A percentile compares a stretch with the other conserved stretches of the same genome.
Evolutionary conservation across 1,284 basidiomycete genomes (phyloP).

Genomic region (Irpex sp.): DNA sequence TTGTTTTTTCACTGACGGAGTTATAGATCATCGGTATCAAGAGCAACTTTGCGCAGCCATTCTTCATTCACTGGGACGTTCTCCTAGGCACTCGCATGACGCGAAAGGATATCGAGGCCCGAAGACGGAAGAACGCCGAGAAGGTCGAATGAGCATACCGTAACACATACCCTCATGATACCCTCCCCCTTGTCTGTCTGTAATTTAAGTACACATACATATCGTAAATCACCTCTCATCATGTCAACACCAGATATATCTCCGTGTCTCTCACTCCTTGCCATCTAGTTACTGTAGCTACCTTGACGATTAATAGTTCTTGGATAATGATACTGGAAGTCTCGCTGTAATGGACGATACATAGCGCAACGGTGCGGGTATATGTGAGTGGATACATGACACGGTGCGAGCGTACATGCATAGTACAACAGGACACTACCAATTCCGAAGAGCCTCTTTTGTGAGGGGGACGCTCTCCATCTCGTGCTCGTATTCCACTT

Average conservation of each 20-base stretch:
- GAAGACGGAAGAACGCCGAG: slow-evolving; percentile 26
- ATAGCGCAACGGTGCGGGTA: neutral
- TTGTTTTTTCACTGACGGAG: neutral
- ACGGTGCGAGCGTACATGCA: too few relatives aligned
- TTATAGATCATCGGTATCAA: slow-evolving; percentile 85
- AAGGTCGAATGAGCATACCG: slow-evolving; percentile 3
- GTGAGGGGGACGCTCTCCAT: slow-evolving; percentile 69
- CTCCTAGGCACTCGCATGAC: slow-evolving; percentile 84
- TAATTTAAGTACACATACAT: neutral
- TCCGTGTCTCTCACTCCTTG: neutral
- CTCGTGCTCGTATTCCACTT: slow-evolving; percentile 95
- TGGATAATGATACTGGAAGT: neutral
- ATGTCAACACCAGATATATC: neutral
- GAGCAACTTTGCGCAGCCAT: slow-evolving; percentile 94
- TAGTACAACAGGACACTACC: slow-evolving; percentile 36
- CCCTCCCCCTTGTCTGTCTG: neutral
- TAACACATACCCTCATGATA: neutral
- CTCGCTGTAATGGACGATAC: neutral
- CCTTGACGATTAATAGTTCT: neutral
- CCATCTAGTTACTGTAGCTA: neutral
- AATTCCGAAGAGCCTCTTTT: slow-evolving; percentile 53
- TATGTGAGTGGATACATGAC: too few relatives aligned
- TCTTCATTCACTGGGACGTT: slow-evolving; percentile 86
- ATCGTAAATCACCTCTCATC: neutral
- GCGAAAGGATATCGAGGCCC: slow-evolving; percentile 56